Evolutionary conservation across 2,329 filamentous ascomycete species (phyloP).

Genomic region (Botryosphaeria dothidea): DNA sequence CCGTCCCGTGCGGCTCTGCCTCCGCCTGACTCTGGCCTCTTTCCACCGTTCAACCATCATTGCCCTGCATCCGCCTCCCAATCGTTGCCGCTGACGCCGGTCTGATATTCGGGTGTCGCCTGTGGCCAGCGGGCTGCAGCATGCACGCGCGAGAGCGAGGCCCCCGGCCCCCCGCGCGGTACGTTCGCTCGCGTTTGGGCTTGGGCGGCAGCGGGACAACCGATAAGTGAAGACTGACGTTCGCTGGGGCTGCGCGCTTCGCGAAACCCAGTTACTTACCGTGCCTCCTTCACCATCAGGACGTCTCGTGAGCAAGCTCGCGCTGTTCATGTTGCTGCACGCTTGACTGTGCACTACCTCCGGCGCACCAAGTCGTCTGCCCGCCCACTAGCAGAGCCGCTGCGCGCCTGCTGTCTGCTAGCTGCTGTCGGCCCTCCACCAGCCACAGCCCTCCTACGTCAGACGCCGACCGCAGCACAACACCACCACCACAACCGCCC

Average conservation of each 20-base stretch:
- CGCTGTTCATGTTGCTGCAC: neutral
- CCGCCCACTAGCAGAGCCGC: neutral
- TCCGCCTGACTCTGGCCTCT: neutral
- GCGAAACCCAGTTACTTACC: neutral
- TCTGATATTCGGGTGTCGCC: neutral
- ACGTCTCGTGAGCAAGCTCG: neutral
- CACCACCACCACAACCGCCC: neutral
- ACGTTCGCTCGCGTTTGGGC: neutral
- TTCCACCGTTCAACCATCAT: no score
- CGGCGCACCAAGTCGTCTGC: neutral
- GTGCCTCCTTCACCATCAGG: neutral
- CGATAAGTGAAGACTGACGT: neutral
- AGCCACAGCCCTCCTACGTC: slow-evolving; percentile 12
- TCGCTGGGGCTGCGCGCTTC: neutral
- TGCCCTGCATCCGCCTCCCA: no score
- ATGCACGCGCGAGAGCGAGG: neutral
- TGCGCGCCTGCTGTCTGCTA: neutral
- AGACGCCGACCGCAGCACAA: slow-evolving; percentile 10
- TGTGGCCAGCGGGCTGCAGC: neutral
- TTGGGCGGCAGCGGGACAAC: neutral
- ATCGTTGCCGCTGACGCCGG: no score
- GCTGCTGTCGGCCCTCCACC: neutral
- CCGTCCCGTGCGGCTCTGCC: neutral
- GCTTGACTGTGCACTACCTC: neutral
- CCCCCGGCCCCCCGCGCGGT: neutral